These are phyloP conservation scores for Spinacia oleracea DNA, from an alignment of 179 eudicot species.

Conservation along the genomic window DNA sequence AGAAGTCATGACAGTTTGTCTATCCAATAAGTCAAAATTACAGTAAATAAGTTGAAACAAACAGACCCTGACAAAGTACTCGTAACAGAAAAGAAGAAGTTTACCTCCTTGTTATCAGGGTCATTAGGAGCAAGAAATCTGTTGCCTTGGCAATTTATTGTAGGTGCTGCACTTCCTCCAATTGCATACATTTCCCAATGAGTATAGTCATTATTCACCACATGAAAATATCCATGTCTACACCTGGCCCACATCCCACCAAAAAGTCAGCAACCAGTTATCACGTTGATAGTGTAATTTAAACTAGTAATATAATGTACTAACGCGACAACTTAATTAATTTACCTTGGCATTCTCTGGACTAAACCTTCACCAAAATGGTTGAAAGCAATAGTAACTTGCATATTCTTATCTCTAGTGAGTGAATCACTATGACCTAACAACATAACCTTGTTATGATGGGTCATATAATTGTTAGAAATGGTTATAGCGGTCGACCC, in stretches of 20 bases:
- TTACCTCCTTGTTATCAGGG: conserved; percentile 43
- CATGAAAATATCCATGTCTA: conserved; percentile 63
- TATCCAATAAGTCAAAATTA: no score
- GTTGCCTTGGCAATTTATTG: conserved; percentile 58
- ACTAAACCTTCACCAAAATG: conserved; percentile 71
- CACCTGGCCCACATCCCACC: conserved; percentile 23
- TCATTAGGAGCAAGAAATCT: conserved; percentile 49
- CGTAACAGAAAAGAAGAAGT: no score
- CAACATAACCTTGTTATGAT: conserved; percentile 64
- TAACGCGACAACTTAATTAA: background rate
- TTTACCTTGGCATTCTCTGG: conserved; percentile 70
- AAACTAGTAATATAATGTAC: background rate
- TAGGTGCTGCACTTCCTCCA: conserved; percentile 63
- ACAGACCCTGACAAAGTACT: no score
- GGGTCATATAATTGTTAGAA: conserved; percentile 62
- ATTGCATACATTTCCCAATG: conserved; percentile 69
- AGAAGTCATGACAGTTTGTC: no score
- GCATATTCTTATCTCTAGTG: conserved; percentile 52
- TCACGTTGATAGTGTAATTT: no score
- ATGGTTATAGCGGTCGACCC: conserved; percentile 57
- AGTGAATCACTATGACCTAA: conserved; percentile 54
- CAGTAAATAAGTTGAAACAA: no score
- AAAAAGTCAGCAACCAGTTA: conserved; percentile 1
- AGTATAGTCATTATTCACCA: conserved; percentile 62
- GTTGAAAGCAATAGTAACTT: conserved; percentile 61